A percentile compares a stretch with the other conserved stretches of the same genome.
These are phyloP conservation scores for Plectranthus barbatus DNA, from an alignment of 257 asterid genomes.

Conservation along the genomic window DNA sequence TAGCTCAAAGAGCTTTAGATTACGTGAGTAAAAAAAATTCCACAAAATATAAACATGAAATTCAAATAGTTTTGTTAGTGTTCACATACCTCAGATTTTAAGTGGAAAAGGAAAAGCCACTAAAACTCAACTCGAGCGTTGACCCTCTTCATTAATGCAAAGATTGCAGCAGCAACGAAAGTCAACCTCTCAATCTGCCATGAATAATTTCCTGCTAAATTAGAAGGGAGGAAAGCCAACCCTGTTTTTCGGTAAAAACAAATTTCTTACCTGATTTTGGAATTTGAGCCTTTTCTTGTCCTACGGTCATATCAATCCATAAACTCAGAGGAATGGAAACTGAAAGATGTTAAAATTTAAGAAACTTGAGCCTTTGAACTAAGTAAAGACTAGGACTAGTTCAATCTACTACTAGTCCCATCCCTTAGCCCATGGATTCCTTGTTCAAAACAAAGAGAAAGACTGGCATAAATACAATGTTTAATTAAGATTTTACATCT, in stretches of 20 bases:
- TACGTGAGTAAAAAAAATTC: conserved; percentile 21
- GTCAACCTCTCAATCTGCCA: conserved; percentile 34
- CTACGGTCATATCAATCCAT: conserved; percentile 27
- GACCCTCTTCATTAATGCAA: conserved; percentile 41
- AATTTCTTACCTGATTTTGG: conserved; percentile 48
- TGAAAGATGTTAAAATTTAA: neutral
- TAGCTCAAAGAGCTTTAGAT: conserved; percentile 31
- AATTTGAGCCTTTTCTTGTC: conserved; percentile 33
- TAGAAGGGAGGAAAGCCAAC: conserved; percentile 47
- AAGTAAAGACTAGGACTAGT: too few species aligned
- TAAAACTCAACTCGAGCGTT: conserved; percentile 19
- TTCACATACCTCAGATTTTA: conserved; percentile 1
- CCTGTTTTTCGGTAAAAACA: conserved; percentile 24
- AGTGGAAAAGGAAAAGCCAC: neutral
- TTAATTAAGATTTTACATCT: neutral
- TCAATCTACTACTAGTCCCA: neutral
- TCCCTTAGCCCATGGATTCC: conserved; percentile 7
- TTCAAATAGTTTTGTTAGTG: too few species aligned
- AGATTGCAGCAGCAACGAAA: conserved; percentile 20
- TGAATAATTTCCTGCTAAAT: conserved; percentile 36
- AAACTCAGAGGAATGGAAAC: conserved; percentile 11
- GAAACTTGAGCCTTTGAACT: neutral
- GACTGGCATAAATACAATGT: neutral
- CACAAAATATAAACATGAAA: too few species aligned
- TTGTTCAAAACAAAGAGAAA: conserved; percentile 3